These are phyloP conservation scores for Heterobasidion parviporum DNA, from an alignment of 1,284 basidiomycete species.

Conservation along the genomic window DNA sequence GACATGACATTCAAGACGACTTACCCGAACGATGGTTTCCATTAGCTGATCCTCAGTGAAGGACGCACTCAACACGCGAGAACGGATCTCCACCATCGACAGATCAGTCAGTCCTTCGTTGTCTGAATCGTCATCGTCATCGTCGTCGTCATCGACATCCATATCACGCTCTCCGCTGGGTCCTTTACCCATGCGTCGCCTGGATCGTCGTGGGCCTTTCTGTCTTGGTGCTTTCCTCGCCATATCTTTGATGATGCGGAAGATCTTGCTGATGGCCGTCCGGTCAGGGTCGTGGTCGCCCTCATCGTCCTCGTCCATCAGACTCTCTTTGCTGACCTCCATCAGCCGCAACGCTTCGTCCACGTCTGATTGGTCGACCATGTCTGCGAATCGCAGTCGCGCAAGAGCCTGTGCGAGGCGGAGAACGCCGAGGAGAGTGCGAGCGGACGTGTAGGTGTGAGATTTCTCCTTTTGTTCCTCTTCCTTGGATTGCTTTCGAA, in stretches of 20 bases:
- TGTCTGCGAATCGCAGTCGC: conserved; percentile 77
- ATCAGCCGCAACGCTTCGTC: conserved; percentile 96
- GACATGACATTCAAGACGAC: conserved; percentile 17
- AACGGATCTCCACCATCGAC: conserved; percentile 77
- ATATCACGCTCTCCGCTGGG: conserved; percentile 57
- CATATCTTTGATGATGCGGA: conserved; percentile 87
- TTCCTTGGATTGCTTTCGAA: conserved; percentile 89
- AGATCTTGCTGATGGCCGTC: conserved; percentile 78
- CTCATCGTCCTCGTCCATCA: conserved; percentile 74
- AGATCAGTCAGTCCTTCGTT: conserved; percentile 31
- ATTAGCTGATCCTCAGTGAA: conserved; percentile 88
- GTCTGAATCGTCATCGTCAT: conserved; percentile 39
- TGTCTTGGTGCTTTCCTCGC: conserved; percentile 26
- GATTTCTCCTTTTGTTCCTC: conserved; percentile 86
- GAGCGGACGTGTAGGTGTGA: conserved; percentile 93
- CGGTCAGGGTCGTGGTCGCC: conserved; percentile 58
- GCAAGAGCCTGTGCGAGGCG: conserved; percentile 94
- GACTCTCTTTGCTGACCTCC: conserved; percentile 90
- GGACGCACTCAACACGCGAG: conserved; percentile 76
- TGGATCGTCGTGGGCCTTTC: conserved; percentile 25
- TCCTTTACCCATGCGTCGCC: conserved; percentile 52
- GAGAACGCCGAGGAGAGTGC: conserved; percentile 91
- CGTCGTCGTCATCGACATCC: conserved; percentile 42
- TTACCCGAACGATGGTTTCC: conserved; percentile 72
- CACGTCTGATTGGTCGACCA: conserved; percentile 82